Conservation (phyloP, 1,284 basidiomycete genomes). For the Sanghuangporus baumii region DNA sequence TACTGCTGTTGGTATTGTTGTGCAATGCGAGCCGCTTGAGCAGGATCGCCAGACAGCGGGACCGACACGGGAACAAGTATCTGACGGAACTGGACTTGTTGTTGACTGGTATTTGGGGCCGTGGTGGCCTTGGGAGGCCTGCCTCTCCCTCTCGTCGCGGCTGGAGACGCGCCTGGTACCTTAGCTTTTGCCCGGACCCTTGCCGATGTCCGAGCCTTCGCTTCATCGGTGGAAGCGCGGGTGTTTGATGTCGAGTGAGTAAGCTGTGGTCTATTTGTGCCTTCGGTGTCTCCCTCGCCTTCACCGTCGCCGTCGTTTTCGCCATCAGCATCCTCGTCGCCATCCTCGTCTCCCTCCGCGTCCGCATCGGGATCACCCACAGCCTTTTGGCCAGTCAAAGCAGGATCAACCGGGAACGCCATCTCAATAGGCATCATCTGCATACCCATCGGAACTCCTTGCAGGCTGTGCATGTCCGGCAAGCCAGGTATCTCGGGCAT, state of each 20-base stretch:
- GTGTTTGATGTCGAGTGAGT: constrained; percentile 12
- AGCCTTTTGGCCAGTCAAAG: background rate
- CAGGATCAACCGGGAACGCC: constrained; percentile 12
- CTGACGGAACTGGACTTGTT: constrained; percentile 6
- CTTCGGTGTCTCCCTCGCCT: background rate
- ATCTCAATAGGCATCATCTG: constrained; percentile 7
- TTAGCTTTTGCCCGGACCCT: background rate
- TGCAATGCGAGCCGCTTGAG: background rate
- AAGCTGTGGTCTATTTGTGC: background rate
- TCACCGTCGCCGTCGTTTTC: background rate
- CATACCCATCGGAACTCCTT: constrained; percentile 1
- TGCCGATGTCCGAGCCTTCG: background rate
- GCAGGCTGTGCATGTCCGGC: background rate
- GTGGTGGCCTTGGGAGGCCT: background rate
- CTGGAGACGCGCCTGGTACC: background rate
- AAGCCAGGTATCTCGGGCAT: background rate
- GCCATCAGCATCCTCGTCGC: background rate
- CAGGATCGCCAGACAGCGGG: background rate
- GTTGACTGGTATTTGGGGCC: background rate
- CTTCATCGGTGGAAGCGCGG: background rate
- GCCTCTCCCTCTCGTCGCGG: background rate
- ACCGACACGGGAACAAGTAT: constrained; percentile 11
- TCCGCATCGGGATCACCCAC: background rate
- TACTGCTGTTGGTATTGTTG: constrained; percentile 11
- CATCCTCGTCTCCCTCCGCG: background rate